phyloP scores from a whole-genome alignment of 495 filamentous ascomycete genomes.

The Talaromyces borbonicus region DNA sequence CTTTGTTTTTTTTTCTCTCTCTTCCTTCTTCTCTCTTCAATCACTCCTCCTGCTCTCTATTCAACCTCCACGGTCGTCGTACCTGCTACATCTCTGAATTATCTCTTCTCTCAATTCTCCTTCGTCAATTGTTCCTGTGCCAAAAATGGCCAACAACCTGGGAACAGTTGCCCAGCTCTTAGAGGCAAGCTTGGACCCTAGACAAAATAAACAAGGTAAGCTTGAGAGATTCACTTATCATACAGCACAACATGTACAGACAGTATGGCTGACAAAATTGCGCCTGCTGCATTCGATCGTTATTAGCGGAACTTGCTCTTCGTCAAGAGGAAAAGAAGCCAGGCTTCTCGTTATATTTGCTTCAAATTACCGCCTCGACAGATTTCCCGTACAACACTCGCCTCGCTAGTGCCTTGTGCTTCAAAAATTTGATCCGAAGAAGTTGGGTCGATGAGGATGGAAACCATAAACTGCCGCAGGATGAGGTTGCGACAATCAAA shows the following conservation, averaged over 20 bases:
- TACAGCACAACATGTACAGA: neutral
- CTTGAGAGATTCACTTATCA: slow-evolving; percentile 9
- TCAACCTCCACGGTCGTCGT: too few relatives aligned
- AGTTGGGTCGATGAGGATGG: slow-evolving; percentile 94
- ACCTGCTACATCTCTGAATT: slow-evolving; percentile 8
- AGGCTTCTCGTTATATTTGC: slow-evolving; percentile 75
- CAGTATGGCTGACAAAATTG: too few relatives aligned
- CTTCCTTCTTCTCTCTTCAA: slow-evolving; percentile 1
- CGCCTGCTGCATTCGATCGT: slow-evolving; percentile 4
- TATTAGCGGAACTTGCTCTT: slow-evolving; percentile 68
- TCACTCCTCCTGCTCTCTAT: slow-evolving; percentile 2
- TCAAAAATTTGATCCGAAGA: slow-evolving; percentile 94
- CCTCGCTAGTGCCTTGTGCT: slow-evolving; percentile 84
- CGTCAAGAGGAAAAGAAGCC: slow-evolving; percentile 66
- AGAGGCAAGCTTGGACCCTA: slow-evolving; percentile 75
- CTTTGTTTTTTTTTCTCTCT: neutral
- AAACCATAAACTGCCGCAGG: slow-evolving; percentile 68
- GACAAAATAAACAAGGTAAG: slow-evolving; percentile 77
- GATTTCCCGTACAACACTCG: slow-evolving; percentile 61
- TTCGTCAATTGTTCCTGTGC: slow-evolving; percentile 6
- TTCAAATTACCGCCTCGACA: slow-evolving; percentile 75
- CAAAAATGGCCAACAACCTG: slow-evolving; percentile 66
- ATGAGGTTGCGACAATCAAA: slow-evolving; percentile 85
- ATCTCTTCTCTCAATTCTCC: neutral
- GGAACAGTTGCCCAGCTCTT: slow-evolving; percentile 67